phyloP scores from a whole-genome alignment of 768 basidiomycete genomes.

The Suillus americanus region DNA sequence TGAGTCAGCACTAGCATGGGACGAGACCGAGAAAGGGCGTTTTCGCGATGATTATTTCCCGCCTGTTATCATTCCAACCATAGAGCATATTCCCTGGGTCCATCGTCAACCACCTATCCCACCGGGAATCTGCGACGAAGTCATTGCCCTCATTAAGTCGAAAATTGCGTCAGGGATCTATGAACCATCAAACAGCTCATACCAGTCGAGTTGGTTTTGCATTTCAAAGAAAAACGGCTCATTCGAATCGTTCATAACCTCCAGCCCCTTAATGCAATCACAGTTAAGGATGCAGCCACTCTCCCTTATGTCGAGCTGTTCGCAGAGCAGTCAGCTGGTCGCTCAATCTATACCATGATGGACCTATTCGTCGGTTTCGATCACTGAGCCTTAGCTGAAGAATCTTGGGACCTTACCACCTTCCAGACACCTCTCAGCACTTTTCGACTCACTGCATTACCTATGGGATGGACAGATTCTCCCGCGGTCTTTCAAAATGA shows the following conservation, averaged over 20 bases:
- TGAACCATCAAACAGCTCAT: slow-evolving; percentile 36
- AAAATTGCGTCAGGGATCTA: no score
- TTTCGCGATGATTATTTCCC: slow-evolving; percentile 35
- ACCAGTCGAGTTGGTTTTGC: slow-evolving; percentile 39
- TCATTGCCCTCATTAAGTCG: no score
- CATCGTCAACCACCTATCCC: no score
- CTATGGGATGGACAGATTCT: slow-evolving; percentile 44
- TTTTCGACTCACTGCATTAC: slow-evolving; percentile 29
- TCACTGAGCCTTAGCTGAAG: no score
- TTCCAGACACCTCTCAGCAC: slow-evolving; percentile 7
- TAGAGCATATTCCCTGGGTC: no score
- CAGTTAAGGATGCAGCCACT: slow-evolving; percentile 7
- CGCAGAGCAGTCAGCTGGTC: background rate
- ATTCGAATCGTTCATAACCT: slow-evolving; percentile 22
- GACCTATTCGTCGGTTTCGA: no score
- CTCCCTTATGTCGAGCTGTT: slow-evolving; percentile 11
- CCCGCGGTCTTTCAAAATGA: slow-evolving; percentile 40
- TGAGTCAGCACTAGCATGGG: slow-evolving; percentile 37
- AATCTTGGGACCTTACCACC: no score
- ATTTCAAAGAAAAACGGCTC: slow-evolving; percentile 29
- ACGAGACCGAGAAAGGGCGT: slow-evolving; percentile 33
- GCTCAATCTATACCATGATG: no score
- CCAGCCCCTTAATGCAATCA: slow-evolving; percentile 18
- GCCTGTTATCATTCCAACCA: slow-evolving; percentile 23
- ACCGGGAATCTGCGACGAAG: no score